Percentiles rank a stretch among this genome's conserved stretches.
Evolutionary conservation across 345 rosid species (phyloP).

Genomic region (Salix brachista): DNA sequence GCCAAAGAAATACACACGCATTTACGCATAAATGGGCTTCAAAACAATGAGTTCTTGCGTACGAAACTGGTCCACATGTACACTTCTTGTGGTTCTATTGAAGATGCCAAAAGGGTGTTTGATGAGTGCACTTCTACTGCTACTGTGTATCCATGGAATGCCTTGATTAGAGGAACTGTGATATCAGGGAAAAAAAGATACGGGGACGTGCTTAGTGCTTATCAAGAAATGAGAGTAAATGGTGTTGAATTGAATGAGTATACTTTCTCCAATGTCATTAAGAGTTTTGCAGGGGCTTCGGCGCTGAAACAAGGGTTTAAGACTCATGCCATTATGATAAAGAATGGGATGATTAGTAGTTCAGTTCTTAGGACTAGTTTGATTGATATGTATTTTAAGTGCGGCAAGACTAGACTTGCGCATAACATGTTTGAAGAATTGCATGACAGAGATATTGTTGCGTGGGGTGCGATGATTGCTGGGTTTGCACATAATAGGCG

Average conservation of each 20-base stretch:
- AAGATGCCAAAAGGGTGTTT: slow-evolving; percentile 65
- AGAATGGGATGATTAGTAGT: slow-evolving; percentile 59
- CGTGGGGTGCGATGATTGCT: slow-evolving; percentile 87
- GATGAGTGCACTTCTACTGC: slow-evolving; percentile 41
- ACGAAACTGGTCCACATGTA: slow-evolving; percentile 73
- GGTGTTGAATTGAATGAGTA: slow-evolving; percentile 73
- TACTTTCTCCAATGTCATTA: slow-evolving; percentile 60
- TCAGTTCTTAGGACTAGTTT: slow-evolving; percentile 58
- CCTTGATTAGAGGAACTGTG: slow-evolving; percentile 79
- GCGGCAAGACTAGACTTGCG: slow-evolving; percentile 70
- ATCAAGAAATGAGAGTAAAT: slow-evolving; percentile 57
- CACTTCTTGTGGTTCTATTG: slow-evolving; percentile 57
- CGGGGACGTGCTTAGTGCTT: slow-evolving; percentile 55
- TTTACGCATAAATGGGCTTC: slow-evolving; percentile 62
- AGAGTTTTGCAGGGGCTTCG: slow-evolving; percentile 84
- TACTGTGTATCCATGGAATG: slow-evolving; percentile 74
- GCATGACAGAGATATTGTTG: slow-evolving; percentile 54
- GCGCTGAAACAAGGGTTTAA: slow-evolving; percentile 62
- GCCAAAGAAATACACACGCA: slow-evolving; percentile 63
- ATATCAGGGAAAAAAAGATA: slow-evolving; percentile 59
- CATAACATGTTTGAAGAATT: slow-evolving; percentile 58
- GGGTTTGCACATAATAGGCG: slow-evolving; percentile 73
- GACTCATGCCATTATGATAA: slow-evolving; percentile 65
- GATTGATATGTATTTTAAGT: slow-evolving; percentile 72
- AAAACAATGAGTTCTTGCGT: slow-evolving; percentile 58